Evolutionary conservation across 805 yeast genomes (phyloP).

Genomic region (Scheffersomyces ergatensis): DNA sequence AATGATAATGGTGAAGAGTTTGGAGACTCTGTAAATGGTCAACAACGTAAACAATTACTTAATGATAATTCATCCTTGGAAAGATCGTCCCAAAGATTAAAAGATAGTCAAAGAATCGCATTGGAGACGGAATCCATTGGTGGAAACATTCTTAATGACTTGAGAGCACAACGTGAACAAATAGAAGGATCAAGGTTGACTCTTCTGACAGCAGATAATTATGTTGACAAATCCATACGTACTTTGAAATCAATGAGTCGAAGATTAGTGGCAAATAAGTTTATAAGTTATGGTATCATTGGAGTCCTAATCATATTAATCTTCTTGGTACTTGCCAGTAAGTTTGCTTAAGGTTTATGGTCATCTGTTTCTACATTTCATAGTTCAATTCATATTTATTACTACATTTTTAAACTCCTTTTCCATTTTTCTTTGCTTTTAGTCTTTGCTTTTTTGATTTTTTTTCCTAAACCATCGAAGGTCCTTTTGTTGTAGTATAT

Average conservation of each 20-base stretch:
- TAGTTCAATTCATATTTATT: too few relatives aligned
- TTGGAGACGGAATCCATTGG: conserved; percentile 91
- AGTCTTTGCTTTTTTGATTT: too few relatives aligned
- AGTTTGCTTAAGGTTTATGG: conserved; percentile 60
- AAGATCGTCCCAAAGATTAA: conserved; percentile 75
- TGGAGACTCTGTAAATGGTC: conserved; percentile 42
- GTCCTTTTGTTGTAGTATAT: too few relatives aligned
- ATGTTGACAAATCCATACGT: conserved; percentile 84
- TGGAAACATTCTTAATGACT: conserved; percentile 81
- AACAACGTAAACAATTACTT: conserved; percentile 79
- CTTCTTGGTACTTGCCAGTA: conserved; percentile 77
- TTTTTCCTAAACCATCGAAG: too few relatives aligned
- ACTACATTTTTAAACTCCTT: too few relatives aligned
- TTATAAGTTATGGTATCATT: conserved; percentile 87
- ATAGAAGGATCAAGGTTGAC: conserved; percentile 82
- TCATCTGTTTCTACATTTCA: too few relatives aligned
- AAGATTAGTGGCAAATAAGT: conserved; percentile 85
- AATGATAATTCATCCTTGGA: conserved; percentile 78
- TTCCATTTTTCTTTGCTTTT: background rate
- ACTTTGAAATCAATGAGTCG: conserved; percentile 91
- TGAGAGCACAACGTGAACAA: conserved; percentile 93
- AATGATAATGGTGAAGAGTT: conserved; percentile 36
- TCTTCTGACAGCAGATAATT: conserved; percentile 83
- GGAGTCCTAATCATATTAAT: conserved; percentile 82
- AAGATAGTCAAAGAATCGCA: conserved; percentile 87